Conservation (phyloP, 331 rosid genomes). For the Spiraea crenata region DNA sequence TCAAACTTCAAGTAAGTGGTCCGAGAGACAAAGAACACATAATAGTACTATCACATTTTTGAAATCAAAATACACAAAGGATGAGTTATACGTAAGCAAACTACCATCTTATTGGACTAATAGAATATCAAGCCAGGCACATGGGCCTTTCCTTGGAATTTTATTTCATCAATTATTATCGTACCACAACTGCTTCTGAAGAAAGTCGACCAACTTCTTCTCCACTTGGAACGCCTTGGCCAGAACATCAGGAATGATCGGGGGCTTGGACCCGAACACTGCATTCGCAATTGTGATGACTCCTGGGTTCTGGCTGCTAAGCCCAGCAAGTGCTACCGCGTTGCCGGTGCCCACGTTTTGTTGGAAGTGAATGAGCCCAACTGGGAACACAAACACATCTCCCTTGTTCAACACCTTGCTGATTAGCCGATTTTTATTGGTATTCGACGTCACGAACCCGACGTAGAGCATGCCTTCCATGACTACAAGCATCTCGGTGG, state of each 20-base stretch:
- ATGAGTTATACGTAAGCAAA: too few relatives aligned
- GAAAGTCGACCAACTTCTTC: not conserved
- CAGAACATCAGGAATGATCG: not conserved
- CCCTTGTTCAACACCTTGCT: not conserved
- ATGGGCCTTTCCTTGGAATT: not conserved
- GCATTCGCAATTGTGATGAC: slow-evolving; percentile 6
- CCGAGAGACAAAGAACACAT: too few relatives aligned
- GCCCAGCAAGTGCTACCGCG: not conserved
- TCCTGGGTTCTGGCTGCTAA: slow-evolving; percentile 7
- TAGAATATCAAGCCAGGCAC: too few relatives aligned
- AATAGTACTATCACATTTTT: too few relatives aligned
- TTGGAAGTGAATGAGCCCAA: slow-evolving; percentile 6
- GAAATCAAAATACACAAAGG: too few relatives aligned
- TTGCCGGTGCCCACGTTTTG: not conserved
- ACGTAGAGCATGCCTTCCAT: not conserved
- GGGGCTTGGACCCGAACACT: not conserved
- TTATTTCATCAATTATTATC: not conserved
- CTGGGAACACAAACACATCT: not conserved
- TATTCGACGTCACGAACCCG: not conserved
- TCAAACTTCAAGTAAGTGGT: too few relatives aligned
- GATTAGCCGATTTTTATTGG: not conserved
- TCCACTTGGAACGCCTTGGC: slow-evolving; percentile 4
- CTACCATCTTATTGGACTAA: too few relatives aligned
- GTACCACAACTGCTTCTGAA: slow-evolving; percentile 1
- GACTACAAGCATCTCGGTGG: not conserved